Percentiles rank a stretch among this genome's conserved stretches.
Conservation (phyloP, 768 basidiomycete species). For the Boletus coccyginus region DNA sequence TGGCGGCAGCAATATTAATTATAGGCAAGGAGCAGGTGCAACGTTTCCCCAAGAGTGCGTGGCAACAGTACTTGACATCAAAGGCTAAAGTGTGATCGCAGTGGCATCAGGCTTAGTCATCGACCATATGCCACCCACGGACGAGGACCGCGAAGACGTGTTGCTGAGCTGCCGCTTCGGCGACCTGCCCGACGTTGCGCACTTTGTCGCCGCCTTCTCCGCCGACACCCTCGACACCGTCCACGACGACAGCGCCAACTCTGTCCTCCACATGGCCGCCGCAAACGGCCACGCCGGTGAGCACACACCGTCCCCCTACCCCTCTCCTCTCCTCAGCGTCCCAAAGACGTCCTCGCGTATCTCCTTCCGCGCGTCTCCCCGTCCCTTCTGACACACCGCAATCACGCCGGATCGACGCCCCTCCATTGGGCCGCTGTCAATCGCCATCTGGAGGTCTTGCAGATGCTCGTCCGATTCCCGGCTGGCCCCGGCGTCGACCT, state of each 20-base stretch:
- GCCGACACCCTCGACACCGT: constrained; percentile 42
- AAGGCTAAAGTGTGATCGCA: too few species aligned
- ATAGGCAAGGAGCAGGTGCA: too few species aligned
- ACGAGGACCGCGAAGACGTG: constrained; percentile 69
- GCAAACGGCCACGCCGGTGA: constrained; percentile 89
- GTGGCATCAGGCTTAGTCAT: too few species aligned
- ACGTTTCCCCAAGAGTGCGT: too few species aligned
- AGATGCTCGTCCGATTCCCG: constrained; percentile 56
- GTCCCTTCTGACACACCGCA: constrained; percentile 57
- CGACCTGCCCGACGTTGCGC: constrained; percentile 73
- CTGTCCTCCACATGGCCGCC: constrained; percentile 79
- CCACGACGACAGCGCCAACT: constrained; percentile 78
- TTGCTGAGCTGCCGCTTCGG: constrained; percentile 87
- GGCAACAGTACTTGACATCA: too few species aligned
- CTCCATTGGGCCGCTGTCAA: constrained; percentile 93
- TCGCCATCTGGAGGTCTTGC: constrained; percentile 60
- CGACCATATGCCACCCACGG: constrained; percentile 29
- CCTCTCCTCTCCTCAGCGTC: too few species aligned
- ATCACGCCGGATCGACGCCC: constrained; percentile 74
- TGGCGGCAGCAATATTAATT: too few species aligned
- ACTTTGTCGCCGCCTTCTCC: constrained; percentile 62
- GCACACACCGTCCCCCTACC: too few species aligned
- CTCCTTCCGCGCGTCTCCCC: constrained; percentile 61
- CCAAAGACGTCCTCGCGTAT: constrained; percentile 70
- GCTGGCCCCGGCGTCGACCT: constrained; percentile 59